Conservation (phyloP, 2,329 filamentous ascomycete genomes). For the Erysiphe pulchra region DNA sequence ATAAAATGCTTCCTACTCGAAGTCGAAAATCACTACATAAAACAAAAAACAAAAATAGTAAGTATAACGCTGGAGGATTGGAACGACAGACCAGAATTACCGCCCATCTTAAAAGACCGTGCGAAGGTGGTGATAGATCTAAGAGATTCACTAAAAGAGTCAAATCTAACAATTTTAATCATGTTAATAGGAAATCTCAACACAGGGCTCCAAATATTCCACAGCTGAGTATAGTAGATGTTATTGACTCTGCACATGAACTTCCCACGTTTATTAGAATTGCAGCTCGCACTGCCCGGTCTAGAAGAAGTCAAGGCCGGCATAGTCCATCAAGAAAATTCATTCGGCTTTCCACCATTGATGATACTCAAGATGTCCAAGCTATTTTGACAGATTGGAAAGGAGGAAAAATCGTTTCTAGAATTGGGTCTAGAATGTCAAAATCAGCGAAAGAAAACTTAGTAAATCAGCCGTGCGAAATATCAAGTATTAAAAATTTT, state of each 20-base stretch:
- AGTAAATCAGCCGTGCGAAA: no score
- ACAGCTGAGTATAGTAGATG: constrained; percentile 33
- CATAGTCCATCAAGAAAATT: constrained; percentile 27
- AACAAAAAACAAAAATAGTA: not conserved
- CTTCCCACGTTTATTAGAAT: constrained; percentile 31
- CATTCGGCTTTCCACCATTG: constrained; percentile 33
- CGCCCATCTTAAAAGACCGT: constrained; percentile 5
- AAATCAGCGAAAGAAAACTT: no score
- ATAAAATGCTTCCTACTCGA: constrained; percentile 13
- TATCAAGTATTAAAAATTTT: not conserved
- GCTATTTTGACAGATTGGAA: constrained; percentile 29
- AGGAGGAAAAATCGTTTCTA: constrained; percentile 8
- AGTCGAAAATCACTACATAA: constrained; percentile 5
- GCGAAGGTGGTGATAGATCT: not conserved
- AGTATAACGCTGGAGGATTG: not conserved
- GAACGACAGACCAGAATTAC: constrained; percentile 10
- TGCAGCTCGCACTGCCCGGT: constrained; percentile 29
- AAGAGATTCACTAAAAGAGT: not conserved
- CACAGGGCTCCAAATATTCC: constrained; percentile 14
- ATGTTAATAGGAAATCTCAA: not conserved
- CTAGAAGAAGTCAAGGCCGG: constrained; percentile 23
- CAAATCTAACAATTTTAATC: not conserved
- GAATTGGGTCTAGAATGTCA: no score
- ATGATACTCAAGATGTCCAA: constrained; percentile 31
- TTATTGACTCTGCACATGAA: constrained; percentile 16